These are phyloP conservation scores for Monilinia vaccinii-corymbosi DNA, from an alignment of 2,329 filamentous ascomycete species.

Conservation along the genomic window DNA sequence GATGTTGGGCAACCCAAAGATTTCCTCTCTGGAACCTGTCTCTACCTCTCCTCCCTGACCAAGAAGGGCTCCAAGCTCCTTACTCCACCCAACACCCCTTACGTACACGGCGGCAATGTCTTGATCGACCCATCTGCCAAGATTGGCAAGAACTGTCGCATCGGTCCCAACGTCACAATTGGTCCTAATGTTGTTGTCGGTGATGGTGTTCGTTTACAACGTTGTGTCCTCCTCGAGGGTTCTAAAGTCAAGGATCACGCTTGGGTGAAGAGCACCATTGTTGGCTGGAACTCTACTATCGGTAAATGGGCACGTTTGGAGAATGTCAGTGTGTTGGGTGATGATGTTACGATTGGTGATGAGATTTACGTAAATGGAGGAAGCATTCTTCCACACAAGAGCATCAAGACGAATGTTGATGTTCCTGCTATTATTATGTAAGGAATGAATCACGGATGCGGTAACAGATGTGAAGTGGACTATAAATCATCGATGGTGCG, in stretches of 20 bases:
- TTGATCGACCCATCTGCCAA: constrained; percentile 89
- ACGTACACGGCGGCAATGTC: constrained; percentile 88
- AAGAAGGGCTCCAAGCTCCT: constrained; percentile 86
- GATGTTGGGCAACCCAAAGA: constrained; percentile 98
- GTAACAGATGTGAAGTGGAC: neutral
- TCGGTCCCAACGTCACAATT: constrained; percentile 94
- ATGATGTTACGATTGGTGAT: constrained; percentile 95
- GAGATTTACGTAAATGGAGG: constrained; percentile 98
- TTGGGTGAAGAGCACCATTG: constrained; percentile 97
- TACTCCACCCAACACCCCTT: constrained; percentile 62
- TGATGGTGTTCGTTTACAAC: constrained; percentile 87
- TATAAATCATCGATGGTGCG: neutral
- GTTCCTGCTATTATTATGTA: constrained; percentile 62
- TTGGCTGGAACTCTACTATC: constrained; percentile 95
- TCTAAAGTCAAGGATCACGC: constrained; percentile 98
- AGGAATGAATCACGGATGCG: constrained; percentile 15
- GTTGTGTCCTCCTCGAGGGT: constrained; percentile 79
- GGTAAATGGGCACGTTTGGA: constrained; percentile 93
- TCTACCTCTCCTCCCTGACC: constrained; percentile 86
- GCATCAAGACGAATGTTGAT: constrained; percentile 97
- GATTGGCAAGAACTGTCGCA: constrained; percentile 97
- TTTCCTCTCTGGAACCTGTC: constrained; percentile 89
- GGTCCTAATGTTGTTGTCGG: constrained; percentile 87
- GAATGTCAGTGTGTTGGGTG: constrained; percentile 95
- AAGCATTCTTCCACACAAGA: constrained; percentile 93